These are phyloP conservation scores for Eustoma russellianum DNA, from an alignment of 257 asterid genomes.

Conservation along the genomic window DNA sequence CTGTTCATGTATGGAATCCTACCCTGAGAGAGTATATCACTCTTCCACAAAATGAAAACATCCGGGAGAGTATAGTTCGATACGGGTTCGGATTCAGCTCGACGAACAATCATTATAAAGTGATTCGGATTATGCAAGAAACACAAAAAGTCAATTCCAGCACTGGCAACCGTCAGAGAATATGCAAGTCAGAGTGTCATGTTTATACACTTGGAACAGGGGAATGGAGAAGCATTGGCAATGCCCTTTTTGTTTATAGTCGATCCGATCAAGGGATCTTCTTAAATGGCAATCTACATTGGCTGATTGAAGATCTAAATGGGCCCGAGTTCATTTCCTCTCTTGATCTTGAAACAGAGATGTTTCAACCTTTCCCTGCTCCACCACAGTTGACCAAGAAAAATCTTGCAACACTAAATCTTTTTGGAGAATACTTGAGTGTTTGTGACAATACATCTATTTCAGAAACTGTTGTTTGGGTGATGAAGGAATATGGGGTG, in stretches of 20 bases:
- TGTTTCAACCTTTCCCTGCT: constrained; percentile 10
- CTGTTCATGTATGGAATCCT: constrained; percentile 26
- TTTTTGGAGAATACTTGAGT: constrained; percentile 15
- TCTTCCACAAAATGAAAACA: constrained; percentile 2
- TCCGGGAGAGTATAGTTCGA: neutral
- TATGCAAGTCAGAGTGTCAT: constrained; percentile 16
- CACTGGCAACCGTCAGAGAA: neutral
- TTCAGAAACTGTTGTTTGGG: constrained; percentile 23
- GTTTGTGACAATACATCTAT: constrained; percentile 13
- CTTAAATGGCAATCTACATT: constrained; percentile 32
- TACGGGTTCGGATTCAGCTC: constrained; percentile 36
- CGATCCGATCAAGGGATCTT: neutral
- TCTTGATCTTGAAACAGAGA: constrained; percentile 30
- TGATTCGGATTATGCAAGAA: constrained; percentile 34
- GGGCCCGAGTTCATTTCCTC: constrained; percentile 12
- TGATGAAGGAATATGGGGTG: constrained; percentile 32
- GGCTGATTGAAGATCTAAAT: constrained; percentile 24
- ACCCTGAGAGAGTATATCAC: constrained; percentile 20
- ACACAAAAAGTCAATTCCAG: too few relatives aligned
- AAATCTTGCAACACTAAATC: neutral
- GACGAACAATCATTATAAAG: constrained; percentile 13
- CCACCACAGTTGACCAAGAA: neutral
- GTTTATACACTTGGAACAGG: constrained; percentile 38
- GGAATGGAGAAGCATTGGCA: constrained; percentile 12
- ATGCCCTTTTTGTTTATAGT: constrained; percentile 18